Evolutionary conservation across 73 alveolate species (phyloP).

Genomic region (Blepharisma japonicum): DNA sequence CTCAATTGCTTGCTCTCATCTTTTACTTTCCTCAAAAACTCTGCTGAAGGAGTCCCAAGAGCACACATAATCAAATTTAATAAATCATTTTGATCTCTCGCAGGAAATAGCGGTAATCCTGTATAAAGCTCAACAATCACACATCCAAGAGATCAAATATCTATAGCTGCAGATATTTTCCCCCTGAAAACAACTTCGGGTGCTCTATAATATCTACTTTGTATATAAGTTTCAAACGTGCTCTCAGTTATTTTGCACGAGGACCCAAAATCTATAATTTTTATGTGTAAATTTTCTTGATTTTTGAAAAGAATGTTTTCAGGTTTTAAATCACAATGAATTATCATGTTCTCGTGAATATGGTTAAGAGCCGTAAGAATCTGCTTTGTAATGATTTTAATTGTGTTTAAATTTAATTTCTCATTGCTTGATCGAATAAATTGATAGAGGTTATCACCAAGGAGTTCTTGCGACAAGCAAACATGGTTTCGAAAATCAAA

Average conservation of each 20-base stretch:
- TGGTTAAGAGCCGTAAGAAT: too few relatives aligned
- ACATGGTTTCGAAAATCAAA: too few relatives aligned
- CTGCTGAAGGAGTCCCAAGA: not conserved
- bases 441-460: too few relatives aligned
- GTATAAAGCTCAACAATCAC: not conserved
- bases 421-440: too few relatives aligned
- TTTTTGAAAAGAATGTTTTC: not conserved
- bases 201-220: slow-evolving; percentile 1
- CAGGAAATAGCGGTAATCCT: not conserved
- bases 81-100: not conserved
- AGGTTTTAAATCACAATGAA: slow-evolving; percentile 11
- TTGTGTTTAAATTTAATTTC: too few relatives aligned
- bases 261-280: not conserved
- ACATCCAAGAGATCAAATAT: slow-evolving; percentile 3
- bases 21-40: not conserved
- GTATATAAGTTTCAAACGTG: not conserved
- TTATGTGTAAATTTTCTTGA: not conserved
- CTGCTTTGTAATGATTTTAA: too few relatives aligned
- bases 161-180: not conserved
- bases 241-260: not conserved
- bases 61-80: not conserved
- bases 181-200: not conserved
- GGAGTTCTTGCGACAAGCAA: too few relatives aligned
- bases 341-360: not conserved
- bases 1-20: slow-evolving; percentile 36